Percentiles rank a stretch among this genome's conserved stretches.
Evolutionary conservation across 2,329 filamentous ascomycete species (phyloP).

Genomic region (Xylariales sp.): DNA sequence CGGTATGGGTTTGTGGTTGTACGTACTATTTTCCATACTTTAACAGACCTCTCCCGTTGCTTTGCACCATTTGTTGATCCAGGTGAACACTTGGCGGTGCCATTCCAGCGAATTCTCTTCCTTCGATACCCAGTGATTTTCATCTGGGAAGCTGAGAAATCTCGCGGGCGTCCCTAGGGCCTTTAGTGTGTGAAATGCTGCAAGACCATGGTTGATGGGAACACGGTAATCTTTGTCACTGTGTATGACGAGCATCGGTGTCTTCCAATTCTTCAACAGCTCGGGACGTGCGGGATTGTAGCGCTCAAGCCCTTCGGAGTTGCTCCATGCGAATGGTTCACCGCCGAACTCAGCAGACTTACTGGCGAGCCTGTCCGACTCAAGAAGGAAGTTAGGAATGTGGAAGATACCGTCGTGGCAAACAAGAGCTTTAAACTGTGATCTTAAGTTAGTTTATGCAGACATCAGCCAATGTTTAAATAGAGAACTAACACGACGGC

Average conservation of each 20-base stretch:
- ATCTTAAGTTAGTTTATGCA: no score
- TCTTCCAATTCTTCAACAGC: conserved; percentile 50
- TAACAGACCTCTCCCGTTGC: no score
- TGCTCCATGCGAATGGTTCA: conserved; percentile 36
- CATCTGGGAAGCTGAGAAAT: conserved; percentile 15
- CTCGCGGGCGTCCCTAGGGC: conserved; percentile 11
- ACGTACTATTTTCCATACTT: no score
- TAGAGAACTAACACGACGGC: conserved; percentile 30
- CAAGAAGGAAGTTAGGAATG: conserved; percentile 21
- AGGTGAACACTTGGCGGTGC: conserved; percentile 14
- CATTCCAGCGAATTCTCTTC: conserved; percentile 14
- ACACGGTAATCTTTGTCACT: conserved; percentile 63
- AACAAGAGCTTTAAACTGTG: conserved; percentile 53
- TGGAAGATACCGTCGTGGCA: conserved; percentile 44
- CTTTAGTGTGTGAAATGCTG: conserved; percentile 15
- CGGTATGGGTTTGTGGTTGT: no score
- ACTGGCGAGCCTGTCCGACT: conserved; percentile 15
- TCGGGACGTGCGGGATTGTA: conserved; percentile 44
- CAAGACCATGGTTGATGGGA: conserved; percentile 31
- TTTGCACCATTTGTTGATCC: conserved; percentile 15
- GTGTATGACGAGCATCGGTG: conserved; percentile 70
- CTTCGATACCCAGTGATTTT: conserved; percentile 11
- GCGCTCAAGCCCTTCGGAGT: conserved; percentile 39
- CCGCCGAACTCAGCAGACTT: conserved; percentile 35
- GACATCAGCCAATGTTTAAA: neutral